Conservation (phyloP, 1,284 basidiomycete species). For the Sporisorium scitamineum region DNA sequence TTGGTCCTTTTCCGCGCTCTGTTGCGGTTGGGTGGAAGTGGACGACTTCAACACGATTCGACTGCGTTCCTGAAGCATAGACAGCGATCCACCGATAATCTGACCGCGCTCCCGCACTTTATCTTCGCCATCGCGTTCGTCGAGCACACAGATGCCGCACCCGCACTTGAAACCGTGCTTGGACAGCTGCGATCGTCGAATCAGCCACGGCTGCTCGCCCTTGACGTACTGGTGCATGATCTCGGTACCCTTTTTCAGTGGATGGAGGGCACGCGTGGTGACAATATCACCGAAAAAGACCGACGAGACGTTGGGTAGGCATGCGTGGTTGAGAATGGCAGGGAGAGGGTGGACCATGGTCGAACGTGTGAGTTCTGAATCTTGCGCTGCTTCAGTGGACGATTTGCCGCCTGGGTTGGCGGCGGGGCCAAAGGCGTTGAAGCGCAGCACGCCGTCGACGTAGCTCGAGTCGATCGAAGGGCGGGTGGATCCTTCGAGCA, state of each 20-base stretch:
- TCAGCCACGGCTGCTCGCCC: constrained; percentile 60
- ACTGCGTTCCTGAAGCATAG: constrained; percentile 61
- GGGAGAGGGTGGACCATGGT: constrained; percentile 68
- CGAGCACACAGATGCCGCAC: constrained; percentile 61
- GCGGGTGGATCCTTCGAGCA: constrained; percentile 17
- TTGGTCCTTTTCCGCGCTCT: constrained; percentile 15
- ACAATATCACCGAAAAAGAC: constrained; percentile 67
- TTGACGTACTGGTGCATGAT: constrained; percentile 68
- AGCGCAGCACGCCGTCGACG: constrained; percentile 66
- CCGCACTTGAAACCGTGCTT: constrained; percentile 66
- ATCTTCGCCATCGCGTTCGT: constrained; percentile 57
- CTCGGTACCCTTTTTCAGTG: constrained; percentile 60
- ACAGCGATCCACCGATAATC: constrained; percentile 51
- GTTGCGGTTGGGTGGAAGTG: background rate
- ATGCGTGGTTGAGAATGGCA: constrained; percentile 68
- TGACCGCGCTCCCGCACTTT: constrained; percentile 43
- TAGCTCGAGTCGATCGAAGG: constrained; percentile 57
- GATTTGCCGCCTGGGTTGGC: constrained; percentile 52
- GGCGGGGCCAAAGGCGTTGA: constrained; percentile 68
- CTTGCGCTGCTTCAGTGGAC: constrained; percentile 14
- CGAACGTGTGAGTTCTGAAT: constrained; percentile 52
- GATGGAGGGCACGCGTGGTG: constrained; percentile 62
- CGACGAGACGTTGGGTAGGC: constrained; percentile 67
- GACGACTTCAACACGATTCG: constrained; percentile 55
- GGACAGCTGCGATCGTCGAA: constrained; percentile 57